phyloP scores from a whole-genome alignment of 2,329 filamentous ascomycete species.

The Talaromyces sp. region DNA sequence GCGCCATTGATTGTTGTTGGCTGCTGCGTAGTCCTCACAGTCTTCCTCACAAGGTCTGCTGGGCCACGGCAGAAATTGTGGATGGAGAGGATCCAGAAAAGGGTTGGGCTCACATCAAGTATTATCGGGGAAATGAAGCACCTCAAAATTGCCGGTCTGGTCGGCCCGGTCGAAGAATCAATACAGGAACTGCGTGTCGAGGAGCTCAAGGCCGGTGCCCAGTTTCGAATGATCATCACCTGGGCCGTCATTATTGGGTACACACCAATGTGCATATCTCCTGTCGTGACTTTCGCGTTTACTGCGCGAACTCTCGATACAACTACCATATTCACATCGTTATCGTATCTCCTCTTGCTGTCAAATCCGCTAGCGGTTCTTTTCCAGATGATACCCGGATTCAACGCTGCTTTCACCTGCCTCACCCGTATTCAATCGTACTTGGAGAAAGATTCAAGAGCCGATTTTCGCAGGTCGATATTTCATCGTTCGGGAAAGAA shows the following conservation, averaged over 20 bases:
- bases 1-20: constrained; percentile 39
- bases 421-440: constrained; percentile 8
- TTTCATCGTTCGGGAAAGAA: neutral
- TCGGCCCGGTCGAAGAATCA: constrained; percentile 35
- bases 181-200: constrained; percentile 39
- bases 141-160: constrained; percentile 50
- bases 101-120: constrained; percentile 47
- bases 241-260: constrained; percentile 5
- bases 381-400: constrained; percentile 8
- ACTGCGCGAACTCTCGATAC: constrained; percentile 8
- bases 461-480: constrained; percentile 7
- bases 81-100: constrained; percentile 49
- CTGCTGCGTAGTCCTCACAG: constrained; percentile 10
- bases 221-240: constrained; percentile 4
- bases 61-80: constrained; percentile 43
- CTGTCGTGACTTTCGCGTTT: constrained; percentile 11
- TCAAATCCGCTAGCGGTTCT: constrained; percentile 7
- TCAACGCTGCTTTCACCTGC: constrained; percentile 6
- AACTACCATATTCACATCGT: constrained; percentile 7
- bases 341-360: constrained; percentile 11
- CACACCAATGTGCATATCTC: constrained; percentile 9
- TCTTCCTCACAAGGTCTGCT: constrained; percentile 25
- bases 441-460: constrained; percentile 9
- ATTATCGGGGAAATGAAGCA: constrained; percentile 51
- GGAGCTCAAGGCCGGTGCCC: constrained; percentile 30